These are phyloP conservation scores for Berkeleyomyces basicola DNA, from an alignment of 2,329 filamentous ascomycete species.

Conservation along the genomic window DNA sequence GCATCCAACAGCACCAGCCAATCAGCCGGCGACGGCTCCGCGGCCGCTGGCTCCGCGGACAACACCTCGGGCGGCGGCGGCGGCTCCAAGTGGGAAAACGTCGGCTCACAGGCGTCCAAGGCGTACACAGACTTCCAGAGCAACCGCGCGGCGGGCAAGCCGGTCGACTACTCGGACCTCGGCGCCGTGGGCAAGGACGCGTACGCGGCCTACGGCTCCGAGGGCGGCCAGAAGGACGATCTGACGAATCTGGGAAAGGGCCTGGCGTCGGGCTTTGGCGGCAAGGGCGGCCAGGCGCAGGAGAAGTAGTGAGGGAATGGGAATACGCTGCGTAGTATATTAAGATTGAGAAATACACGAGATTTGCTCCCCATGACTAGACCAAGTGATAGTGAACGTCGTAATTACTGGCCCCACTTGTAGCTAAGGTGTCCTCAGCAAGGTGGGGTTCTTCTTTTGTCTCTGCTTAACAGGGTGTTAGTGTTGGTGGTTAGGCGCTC, in stretches of 20 bases:
- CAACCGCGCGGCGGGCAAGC: conserved; percentile 12
- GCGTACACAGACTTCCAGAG: conserved; percentile 13
- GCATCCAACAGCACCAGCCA: neutral
- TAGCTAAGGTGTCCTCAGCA: neutral
- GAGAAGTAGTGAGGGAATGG: neutral
- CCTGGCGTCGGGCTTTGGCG: conserved; percentile 9
- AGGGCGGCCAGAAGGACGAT: conserved; percentile 15
- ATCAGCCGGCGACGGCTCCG: neutral
- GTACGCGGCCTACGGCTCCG: conserved; percentile 19
- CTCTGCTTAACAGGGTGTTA: too few species aligned
- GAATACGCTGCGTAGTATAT: too few species aligned
- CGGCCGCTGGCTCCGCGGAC: neutral
- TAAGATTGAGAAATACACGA: too few species aligned
- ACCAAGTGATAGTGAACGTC: too few species aligned
- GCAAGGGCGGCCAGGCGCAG: neutral
- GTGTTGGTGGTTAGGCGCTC: too few species aligned
- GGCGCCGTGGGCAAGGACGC: conserved; percentile 17
- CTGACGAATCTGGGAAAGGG: conserved; percentile 14
- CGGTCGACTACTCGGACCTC: conserved; percentile 13
- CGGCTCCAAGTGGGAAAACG: conserved; percentile 9
- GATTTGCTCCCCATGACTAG: too few species aligned
- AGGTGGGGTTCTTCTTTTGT: neutral
- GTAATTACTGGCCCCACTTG: neutral
- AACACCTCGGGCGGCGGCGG: neutral
- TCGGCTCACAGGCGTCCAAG: conserved; percentile 13